These are phyloP conservation scores for Alternaria alternata DNA, from an alignment of 2,329 filamentous ascomycete species.

Conservation along the genomic window DNA sequence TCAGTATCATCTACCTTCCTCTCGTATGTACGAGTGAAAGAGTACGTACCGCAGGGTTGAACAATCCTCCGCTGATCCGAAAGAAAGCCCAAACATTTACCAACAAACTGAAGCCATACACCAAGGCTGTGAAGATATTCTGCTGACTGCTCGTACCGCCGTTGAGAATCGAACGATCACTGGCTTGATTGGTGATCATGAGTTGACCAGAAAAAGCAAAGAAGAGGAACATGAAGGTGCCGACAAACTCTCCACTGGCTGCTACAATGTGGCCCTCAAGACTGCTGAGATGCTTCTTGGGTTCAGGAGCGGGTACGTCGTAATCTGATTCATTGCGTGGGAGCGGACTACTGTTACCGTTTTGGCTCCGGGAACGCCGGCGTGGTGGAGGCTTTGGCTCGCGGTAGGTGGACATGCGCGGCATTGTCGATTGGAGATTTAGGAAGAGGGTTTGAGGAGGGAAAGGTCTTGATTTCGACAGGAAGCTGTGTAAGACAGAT, in stretches of 20 bases:
- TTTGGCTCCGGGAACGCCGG: constrained; percentile 10
- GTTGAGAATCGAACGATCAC: constrained; percentile 23
- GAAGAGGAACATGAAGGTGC: constrained; percentile 45
- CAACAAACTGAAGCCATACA: constrained; percentile 41
- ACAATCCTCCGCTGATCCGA: constrained; percentile 35
- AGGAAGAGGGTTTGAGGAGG: neutral
- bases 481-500: neutral
- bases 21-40: neutral
- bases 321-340: constrained; percentile 3
- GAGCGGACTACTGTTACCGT: neutral
- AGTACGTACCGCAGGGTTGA: constrained; percentile 28
- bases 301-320: constrained; percentile 5
- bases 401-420: constrained; percentile 13
- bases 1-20: neutral
- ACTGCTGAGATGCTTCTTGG: constrained; percentile 18
- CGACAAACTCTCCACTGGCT: constrained; percentile 39
- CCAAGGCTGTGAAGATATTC: constrained; percentile 39
- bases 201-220: constrained; percentile 40
- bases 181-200: constrained; percentile 32
- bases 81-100: constrained; percentile 47
- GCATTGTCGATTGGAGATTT: neutral
- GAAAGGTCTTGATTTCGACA: neutral
- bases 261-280: constrained; percentile 35
- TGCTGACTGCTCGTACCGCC: constrained; percentile 27
- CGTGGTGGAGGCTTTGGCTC: constrained; percentile 17